phyloP scores from a whole-genome alignment of 306 rosid species.

The Erythrophleum fordii region DNA sequence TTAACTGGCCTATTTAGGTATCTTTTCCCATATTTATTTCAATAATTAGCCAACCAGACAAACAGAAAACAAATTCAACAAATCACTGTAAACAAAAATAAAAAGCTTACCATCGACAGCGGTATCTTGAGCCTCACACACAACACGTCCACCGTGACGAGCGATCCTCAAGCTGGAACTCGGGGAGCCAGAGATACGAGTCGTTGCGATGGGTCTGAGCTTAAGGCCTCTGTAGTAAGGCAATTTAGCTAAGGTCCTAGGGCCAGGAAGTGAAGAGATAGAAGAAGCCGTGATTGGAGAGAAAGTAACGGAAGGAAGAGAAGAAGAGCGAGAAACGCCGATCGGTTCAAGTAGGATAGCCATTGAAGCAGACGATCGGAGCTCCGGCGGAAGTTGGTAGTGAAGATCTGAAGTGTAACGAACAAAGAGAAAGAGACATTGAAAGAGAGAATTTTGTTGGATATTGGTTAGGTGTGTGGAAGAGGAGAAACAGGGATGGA shows the following conservation, averaged over 20 bases:
- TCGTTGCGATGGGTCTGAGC: constrained; percentile 35
- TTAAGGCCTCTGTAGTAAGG: constrained; percentile 57
- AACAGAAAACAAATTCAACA: neutral
- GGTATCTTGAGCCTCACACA: constrained; percentile 79
- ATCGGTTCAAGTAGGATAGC: constrained; percentile 69
- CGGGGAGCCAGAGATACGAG: constrained; percentile 38
- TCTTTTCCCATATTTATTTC: neutral
- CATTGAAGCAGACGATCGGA: constrained; percentile 65
- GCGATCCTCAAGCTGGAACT: constrained; percentile 37
- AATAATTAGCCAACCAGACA: neutral
- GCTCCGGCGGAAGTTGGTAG: constrained; percentile 31
- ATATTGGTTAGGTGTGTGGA: neutral
- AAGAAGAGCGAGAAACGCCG: constrained; percentile 57
- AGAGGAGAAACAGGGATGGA: constrained; percentile 17
- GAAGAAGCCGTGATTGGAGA: constrained; percentile 55
- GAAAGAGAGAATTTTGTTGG: neutral
- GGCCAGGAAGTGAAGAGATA: constrained; percentile 4
- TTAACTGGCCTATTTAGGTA: neutral
- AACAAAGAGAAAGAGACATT: neutral
- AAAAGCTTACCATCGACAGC: constrained; percentile 66
- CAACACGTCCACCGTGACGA: constrained; percentile 50
- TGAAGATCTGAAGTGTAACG: constrained; percentile 1
- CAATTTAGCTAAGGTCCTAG: neutral
- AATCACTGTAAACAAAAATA: neutral
- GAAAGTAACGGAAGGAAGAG: constrained; percentile 40